phyloP scores from a whole-genome alignment of 2,329 filamentous ascomycete genomes.

The Trichophyton verrucosum region DNA sequence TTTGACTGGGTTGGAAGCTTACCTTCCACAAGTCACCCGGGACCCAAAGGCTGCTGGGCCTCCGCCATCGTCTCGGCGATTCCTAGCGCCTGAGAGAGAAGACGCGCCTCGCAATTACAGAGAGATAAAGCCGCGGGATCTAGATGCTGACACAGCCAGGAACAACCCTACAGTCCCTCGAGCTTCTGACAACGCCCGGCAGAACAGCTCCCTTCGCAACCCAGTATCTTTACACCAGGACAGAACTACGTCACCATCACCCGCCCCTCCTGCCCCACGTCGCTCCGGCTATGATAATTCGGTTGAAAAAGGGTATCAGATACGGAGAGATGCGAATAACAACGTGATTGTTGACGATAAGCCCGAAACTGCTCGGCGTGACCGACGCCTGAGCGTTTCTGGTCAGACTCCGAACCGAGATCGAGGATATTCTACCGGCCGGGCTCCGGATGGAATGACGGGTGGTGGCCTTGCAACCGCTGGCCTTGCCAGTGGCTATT shows the following conservation, averaged over 20 bases:
- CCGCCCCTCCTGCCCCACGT: conserved; percentile 27
- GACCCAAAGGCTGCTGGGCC: not conserved
- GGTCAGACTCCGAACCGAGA: not conserved
- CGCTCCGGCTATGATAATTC: conserved; percentile 35
- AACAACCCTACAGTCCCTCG: conserved; percentile 14
- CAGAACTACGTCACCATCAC: conserved; percentile 18
- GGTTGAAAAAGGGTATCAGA: conserved; percentile 22
- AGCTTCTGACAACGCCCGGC: conserved; percentile 27
- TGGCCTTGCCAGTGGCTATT: conserved; percentile 25
- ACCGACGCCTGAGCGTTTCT: not conserved
- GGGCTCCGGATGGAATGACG: not conserved
- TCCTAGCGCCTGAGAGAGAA: not conserved
- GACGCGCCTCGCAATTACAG: not conserved
- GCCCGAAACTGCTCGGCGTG: not conserved
- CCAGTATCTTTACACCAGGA: conserved; percentile 39
- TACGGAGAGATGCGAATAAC: conserved; percentile 5
- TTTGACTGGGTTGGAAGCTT: conserved; percentile 27
- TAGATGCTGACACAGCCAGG: not conserved
- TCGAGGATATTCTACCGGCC: not conserved
- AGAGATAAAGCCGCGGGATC: not conserved
- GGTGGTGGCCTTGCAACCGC: conserved; percentile 26
- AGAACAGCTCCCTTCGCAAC: conserved; percentile 30
- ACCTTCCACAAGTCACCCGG: conserved; percentile 16
- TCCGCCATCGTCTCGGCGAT: not conserved
- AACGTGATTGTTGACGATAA: conserved; percentile 7